Conservation (phyloP, 164 flowering plant species). For the Umbilicus rupestris region DNA sequence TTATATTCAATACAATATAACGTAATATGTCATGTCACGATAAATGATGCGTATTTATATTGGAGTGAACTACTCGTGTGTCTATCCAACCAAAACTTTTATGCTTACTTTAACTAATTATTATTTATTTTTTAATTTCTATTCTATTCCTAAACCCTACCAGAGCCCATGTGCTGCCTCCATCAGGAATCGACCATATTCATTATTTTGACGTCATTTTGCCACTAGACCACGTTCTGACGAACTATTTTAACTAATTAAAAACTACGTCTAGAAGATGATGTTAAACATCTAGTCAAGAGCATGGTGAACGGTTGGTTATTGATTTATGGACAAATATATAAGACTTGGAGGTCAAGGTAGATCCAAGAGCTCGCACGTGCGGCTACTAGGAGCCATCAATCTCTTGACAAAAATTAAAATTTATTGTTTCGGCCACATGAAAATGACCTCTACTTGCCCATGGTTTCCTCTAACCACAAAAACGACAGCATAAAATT, state of each 20-base stretch:
- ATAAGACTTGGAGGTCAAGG: not conserved
- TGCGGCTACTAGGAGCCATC: not conserved
- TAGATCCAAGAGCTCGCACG: slow-evolving; percentile 6
- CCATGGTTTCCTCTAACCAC: not conserved
- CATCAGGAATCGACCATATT: too few species aligned
- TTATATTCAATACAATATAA: too few species aligned
- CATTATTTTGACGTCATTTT: too few species aligned
- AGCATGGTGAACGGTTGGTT: too few species aligned
- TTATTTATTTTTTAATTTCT: too few species aligned
- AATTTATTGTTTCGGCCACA: not conserved
- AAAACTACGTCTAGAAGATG: not conserved
- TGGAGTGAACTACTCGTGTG: not conserved
- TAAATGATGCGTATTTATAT: not conserved
- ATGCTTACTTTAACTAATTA: not conserved
- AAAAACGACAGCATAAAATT: not conserved
- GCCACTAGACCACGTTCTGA: too few species aligned
- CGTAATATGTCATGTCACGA: too few species aligned
- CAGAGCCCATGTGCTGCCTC: too few species aligned
- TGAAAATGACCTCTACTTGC: not conserved
- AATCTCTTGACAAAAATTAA: not conserved
- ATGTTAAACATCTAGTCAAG: not conserved
- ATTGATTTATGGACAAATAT: not conserved
- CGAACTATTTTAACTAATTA: too few species aligned
- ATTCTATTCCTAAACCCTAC: too few species aligned
- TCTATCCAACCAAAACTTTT: not conserved